Base-by-base conservation (phyloP, 345 rosid species). In the Cardamine occulta region DNA sequence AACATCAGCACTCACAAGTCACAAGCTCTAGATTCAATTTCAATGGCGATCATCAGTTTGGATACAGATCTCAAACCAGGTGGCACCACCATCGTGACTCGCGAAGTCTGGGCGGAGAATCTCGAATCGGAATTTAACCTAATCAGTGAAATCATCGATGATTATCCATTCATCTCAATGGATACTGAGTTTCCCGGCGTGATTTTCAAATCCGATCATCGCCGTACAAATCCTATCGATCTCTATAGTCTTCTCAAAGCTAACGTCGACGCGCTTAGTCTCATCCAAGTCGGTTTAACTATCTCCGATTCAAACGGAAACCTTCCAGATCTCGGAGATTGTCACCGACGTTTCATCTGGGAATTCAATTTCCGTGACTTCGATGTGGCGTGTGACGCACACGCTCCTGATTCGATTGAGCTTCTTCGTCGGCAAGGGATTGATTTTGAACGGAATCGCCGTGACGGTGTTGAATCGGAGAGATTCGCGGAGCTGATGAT, bases 121-220 rank as follows among this genome's bases (percentile, higher is more conserved):
- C 79, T 93, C 37, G 91, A 87, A 65, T 67, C 83, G 0, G 97
- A 93, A 68, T 89, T 93, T 57, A 74, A 76, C 18, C 24, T 91
- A 63, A 89, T 91, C 72, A 73, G 87, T 10, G 75, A 85, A n/a
- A 39, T 80, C 28, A 75, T 91, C 52, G 94, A 91, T 51, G 57
- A 48, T 1, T 88, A 75, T 80, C 92, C 96, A 5, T 80, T 87
- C 44, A 78, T 89, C n/a, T 86, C 97, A 5, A 91, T 93, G 97
- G 97, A 93, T 67, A 93, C 98, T 0, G 96, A 93, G 68, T 93
- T 93, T 31, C 97, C 96, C 23, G 97, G 98, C 17, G 32, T 93
- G 26, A 83, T 93, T 8, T 80, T 81, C 0, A 29, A 58, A 14
- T 72, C 72, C 7, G 85, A 45, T 55, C 35, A 11, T 75, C 82